Conservation (phyloP, 345 rosid species). For the Aquilaria malaccensis region DNA sequence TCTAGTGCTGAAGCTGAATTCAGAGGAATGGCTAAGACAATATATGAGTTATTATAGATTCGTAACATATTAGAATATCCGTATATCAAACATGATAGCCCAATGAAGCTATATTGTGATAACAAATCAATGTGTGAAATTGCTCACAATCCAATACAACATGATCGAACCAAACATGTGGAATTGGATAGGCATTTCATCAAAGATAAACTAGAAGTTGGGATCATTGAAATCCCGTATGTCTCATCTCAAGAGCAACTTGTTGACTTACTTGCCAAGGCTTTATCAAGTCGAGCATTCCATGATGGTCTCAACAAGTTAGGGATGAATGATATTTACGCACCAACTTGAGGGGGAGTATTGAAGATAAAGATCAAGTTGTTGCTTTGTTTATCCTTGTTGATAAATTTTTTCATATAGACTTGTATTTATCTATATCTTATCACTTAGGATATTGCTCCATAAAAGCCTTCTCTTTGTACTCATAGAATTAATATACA, state of each 20-base stretch:
- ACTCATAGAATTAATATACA: no score
- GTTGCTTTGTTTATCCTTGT: no score
- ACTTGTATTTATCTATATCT: no score
- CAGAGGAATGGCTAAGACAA: neutral
- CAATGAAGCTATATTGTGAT: slow-evolving; percentile 2
- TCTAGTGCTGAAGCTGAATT: neutral
- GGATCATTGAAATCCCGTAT: neutral
- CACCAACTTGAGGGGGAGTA: slow-evolving; percentile 1
- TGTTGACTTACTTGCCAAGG: neutral
- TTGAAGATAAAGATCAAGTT: neutral
- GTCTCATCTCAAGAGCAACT: neutral
- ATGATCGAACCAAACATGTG: neutral
- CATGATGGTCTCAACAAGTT: neutral
- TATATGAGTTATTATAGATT: neutral
- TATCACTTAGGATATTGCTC: no score
- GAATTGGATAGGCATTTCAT: neutral
- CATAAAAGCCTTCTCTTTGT: no score
- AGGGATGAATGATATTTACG: neutral
- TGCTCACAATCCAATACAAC: neutral
- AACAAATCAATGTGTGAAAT: neutral
- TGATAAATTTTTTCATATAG: no score
- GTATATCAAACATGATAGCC: neutral
- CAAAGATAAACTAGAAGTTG: neutral
- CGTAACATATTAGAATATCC: neutral
- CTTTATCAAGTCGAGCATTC: neutral